phyloP scores from a whole-genome alignment of 345 rosid genomes.

The Xanthoceras sorbifolium region DNA sequence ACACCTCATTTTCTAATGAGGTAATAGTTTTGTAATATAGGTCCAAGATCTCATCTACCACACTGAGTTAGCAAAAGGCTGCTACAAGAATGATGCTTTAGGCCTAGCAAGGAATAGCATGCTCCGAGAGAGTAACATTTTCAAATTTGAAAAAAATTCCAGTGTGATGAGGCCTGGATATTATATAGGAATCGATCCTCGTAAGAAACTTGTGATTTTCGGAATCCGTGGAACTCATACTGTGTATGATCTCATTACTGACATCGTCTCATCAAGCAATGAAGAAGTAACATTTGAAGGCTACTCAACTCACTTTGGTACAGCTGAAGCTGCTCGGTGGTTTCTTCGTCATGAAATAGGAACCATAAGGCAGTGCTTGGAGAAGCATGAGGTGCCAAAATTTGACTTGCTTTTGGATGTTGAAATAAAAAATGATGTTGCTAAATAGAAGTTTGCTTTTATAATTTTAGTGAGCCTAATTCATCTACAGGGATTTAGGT shows the following conservation, averaged over 20 bases:
- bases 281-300: slow-evolving; percentile 89
- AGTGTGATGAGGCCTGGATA: slow-evolving; percentile 95
- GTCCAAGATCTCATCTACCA: slow-evolving; percentile 87
- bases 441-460: not conserved
- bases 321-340: slow-evolving; percentile 96
- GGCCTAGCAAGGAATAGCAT: slow-evolving; percentile 69
- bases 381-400: slow-evolving; percentile 60
- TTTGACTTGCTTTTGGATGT: slow-evolving; percentile 5
- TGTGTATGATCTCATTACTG: slow-evolving; percentile 82
- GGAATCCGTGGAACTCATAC: slow-evolving; percentile 92
- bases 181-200: slow-evolving; percentile 72
- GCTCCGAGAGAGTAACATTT: slow-evolving; percentile 75
- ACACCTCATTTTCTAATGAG: slow-evolving; percentile 15
- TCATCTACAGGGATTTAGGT: slow-evolving; percentile 82
- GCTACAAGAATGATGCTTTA: slow-evolving; percentile 54
- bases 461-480: slow-evolving; percentile 32
- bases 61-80: slow-evolving; percentile 78
- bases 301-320: slow-evolving; percentile 93
- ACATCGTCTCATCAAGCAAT: slow-evolving; percentile 77
- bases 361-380: slow-evolving; percentile 66
- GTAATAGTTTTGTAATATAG: slow-evolving; percentile 37
- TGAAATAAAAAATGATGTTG: not conserved
- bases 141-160: slow-evolving; percentile 73
- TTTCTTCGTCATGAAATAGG: slow-evolving; percentile 79
- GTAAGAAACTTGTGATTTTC: slow-evolving; percentile 69